These are phyloP conservation scores for Escovopsis sp. DNA, from an alignment of 2,329 filamentous ascomycete species.

Conservation along the genomic window DNA sequence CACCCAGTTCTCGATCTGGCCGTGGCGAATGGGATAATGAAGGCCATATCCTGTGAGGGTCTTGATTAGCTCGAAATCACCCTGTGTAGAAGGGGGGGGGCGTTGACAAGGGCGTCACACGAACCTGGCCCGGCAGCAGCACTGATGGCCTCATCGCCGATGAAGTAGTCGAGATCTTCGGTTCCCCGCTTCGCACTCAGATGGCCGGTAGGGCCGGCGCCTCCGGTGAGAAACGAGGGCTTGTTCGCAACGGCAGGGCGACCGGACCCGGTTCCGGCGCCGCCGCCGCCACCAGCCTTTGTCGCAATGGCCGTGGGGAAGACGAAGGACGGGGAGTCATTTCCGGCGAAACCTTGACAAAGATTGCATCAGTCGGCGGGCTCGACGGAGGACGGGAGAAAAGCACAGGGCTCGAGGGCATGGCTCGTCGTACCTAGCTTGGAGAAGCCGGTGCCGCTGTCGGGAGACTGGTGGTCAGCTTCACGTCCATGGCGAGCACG, in stretches of 20 bases:
- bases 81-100: neutral
- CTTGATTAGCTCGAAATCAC: neutral
- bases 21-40: constrained; percentile 94
- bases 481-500: constrained; percentile 1
- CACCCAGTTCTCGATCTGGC: constrained; percentile 98
- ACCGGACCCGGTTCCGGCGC: constrained; percentile 66
- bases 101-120: constrained; percentile 8
- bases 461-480: constrained; percentile 18
- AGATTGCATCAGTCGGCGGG: neutral
- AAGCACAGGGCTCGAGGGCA: constrained; percentile 3
- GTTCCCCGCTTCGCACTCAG: constrained; percentile 86
- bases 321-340: constrained; percentile 97
- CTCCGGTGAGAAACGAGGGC: constrained; percentile 85
- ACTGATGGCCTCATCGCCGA: constrained; percentile 86
- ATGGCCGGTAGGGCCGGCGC: constrained; percentile 69
- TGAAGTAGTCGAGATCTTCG: constrained; percentile 97
- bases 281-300: constrained; percentile 57
- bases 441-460: constrained; percentile 95
- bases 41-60: constrained; percentile 62
- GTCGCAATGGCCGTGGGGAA: constrained; percentile 98
- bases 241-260: constrained; percentile 87
- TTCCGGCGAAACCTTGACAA: constrained; percentile 79
- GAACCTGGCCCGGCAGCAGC: constrained; percentile 70
- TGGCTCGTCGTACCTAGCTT: constrained; percentile 65
- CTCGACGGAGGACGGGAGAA: constrained; percentile 7